A percentile compares a stretch with the other conserved stretches of the same genome.
Evolutionary conservation across 768 basidiomycete species (phyloP).

Genomic region (Tephrocybe sp.): DNA sequence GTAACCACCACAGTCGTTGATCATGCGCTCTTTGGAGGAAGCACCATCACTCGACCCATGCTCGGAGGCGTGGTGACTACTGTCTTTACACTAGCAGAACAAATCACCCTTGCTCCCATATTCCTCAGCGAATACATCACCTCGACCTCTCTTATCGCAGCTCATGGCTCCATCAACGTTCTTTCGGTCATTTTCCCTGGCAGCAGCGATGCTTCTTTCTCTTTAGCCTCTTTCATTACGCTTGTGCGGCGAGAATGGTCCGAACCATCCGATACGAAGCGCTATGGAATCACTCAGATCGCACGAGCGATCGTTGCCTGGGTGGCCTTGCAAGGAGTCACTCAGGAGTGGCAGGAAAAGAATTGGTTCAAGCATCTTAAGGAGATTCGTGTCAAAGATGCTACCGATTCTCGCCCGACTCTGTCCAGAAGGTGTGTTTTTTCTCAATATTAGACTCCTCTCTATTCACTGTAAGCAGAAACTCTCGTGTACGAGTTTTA

Average conservation of each 20-base stretch:
- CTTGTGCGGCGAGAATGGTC: conserved; percentile 82
- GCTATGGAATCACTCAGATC: conserved; percentile 65
- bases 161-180: conserved; percentile 73
- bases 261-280: conserved; percentile 52
- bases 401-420: conserved; percentile 27
- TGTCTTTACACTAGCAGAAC: conserved; percentile 66
- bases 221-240: conserved; percentile 74
- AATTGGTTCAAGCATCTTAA: conserved; percentile 64
- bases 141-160: conserved; percentile 71
- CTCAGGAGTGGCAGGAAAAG: conserved; percentile 77
- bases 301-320: conserved; percentile 74
- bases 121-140: conserved; percentile 76
- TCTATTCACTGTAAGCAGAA: conserved; percentile 22
- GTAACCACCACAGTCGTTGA: conserved; percentile 63
- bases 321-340: conserved; percentile 80
- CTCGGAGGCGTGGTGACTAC: conserved; percentile 59
- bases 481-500: conserved; percentile 70
- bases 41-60: conserved; percentile 54
- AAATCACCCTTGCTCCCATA: conserved; percentile 73
- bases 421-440: conserved; percentile 34
- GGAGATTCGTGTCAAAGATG: conserved; percentile 64
- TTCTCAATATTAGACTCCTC: not conserved
- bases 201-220: conserved; percentile 79
- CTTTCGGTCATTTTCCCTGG: conserved; percentile 73
- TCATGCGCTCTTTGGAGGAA: conserved; percentile 64